Base-by-base conservation (phyloP, 2,329 filamentous ascomycete genomes). In the Endoconidiophora laricicola region DNA sequence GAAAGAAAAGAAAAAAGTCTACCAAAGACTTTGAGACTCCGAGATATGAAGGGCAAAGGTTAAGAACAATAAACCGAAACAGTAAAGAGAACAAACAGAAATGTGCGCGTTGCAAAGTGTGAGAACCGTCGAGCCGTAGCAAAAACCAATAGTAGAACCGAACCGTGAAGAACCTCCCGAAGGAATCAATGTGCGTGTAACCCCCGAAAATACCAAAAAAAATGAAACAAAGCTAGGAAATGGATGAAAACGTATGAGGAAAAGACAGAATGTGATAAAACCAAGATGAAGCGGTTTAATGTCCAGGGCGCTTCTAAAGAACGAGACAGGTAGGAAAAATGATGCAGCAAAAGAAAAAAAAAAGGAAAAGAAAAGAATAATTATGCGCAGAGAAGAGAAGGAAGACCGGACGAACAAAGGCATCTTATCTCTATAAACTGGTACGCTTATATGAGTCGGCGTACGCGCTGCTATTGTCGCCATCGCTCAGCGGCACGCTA, bases 391-490 rank as follows among this genome's bases (percentile, higher is more conserved):
- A 24, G 16, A 36, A 36, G 44, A 41, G 16, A 36, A 23, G 20
- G 10, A 14, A 6, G 5, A 7, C 16, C 16, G 39, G 33, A 38
- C 7, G 20, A 23, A 33, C 23, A 26, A 7, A 45, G 4, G 3
- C 20, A 10, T 20, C 33, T 38, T 22, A 5, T 18, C 3, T 52
- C 60, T 58, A 71, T 49, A 72, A 63, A 57, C 71, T 73, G 39
- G 67, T 69, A 48, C 70, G 68, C 58, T 68, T 67, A 51, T 62
- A 62, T 10, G 67, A 56, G 48, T 72, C 69, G 48, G 71, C 69
- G 57, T 66, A 70, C 40, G 20, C 36, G 18, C 59, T 60, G 56
- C 63, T 65, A 43, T 61, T 63, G 50, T 71, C 71, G 33, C 65
- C 66, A 44, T 76, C 72, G 57, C 71, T 73, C 14, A 68, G 60